A percentile compares a stretch with the other conserved stretches of the same genome.
These are phyloP conservation scores for Tinospora cordifolia DNA, from an alignment of 164 flowering plant genomes.

Conservation along the genomic window DNA sequence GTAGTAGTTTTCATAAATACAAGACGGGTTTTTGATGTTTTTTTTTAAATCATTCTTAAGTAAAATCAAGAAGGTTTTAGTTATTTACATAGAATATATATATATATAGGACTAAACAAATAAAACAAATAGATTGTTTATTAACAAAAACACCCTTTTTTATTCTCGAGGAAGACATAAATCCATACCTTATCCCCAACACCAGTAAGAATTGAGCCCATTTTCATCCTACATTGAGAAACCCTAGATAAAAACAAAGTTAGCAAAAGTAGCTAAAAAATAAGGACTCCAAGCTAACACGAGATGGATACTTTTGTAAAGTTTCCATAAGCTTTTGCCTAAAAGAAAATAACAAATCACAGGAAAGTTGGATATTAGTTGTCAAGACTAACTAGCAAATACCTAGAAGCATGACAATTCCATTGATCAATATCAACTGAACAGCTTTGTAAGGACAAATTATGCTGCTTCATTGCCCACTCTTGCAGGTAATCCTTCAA, in stretches of 20 bases:
- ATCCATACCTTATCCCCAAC: slow-evolving; percentile 71
- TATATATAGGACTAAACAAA: neutral
- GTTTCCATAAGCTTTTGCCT: neutral
- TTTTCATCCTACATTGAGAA: slow-evolving; percentile 76
- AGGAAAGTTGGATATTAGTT: neutral
- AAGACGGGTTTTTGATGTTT: too few species aligned
- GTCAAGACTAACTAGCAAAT: neutral
- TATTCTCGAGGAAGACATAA: neutral
- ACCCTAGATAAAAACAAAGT: slow-evolving; percentile 34
- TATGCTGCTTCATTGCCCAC: slow-evolving; percentile 56
- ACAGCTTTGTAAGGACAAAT: slow-evolving; percentile 35
- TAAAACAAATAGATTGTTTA: neutral
- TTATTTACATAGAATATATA: neutral
- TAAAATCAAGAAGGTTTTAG: neutral
- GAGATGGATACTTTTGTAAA: neutral
- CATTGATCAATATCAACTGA: slow-evolving; percentile 48
- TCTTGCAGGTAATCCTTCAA: slow-evolving; percentile 29
- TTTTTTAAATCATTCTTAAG: neutral
- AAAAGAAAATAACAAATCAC: neutral
- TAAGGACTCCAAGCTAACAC: neutral
- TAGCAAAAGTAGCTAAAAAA: slow-evolving; percentile 14
- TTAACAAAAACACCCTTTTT: neutral
- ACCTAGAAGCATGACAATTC: slow-evolving; percentile 67
- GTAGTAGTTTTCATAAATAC: neutral
- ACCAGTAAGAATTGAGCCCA: slow-evolving; percentile 77